Evolutionary conservation across 768 basidiomycete genomes (phyloP), one percentile per base, ranked within the genome.

Genomic region (Holtermanniella nyarrowii): DNA sequence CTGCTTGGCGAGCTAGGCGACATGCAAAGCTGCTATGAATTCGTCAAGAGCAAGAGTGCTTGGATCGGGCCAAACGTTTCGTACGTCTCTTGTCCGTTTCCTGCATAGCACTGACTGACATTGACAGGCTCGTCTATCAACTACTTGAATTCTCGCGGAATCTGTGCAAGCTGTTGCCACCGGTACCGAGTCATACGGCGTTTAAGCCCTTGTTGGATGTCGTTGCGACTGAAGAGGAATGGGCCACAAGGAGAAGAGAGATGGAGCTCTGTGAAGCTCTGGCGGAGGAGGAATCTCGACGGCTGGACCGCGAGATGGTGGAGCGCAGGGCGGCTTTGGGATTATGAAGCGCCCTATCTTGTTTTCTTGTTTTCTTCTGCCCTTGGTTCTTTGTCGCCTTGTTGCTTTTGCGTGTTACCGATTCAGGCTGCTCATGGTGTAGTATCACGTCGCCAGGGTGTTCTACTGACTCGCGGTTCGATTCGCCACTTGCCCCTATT

Each of bases 11-110:
- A 61, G 21, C 46, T 68, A 5, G 47, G 55, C 16, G 53, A 59
- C 13, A 72, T 72, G 70, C 65, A 66, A 46, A 65, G 67, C 43
- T 61, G 65, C n/a, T 70, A 72, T 43, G 68, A 72, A 26, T 67
- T 63, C 31, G 65, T 69, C 26, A 72, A 70, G 53, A 27, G 26
- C 14, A 62, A 61, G 50, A 57, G 55, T 12, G 49, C 54, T 3
- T 65, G 62, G 51, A 63, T 69, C 23, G 66, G 68, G 3, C 70
- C 70, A 0, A 72, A 72, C 51, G 66, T 68, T 41, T 68, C 66
- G 68, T 68, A 23, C 55, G 69, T 64, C 14, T 11, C 22, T 10
- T 25, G 3, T 21, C 16, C 5, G 7, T 0, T 18, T 24, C 20
- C 5, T 7, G 3, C 21, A 5, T 25, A 23, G n/a, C 39, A 24